Evolutionary conservation across 441 rosid genomes (phyloP).

Genomic region (Populus hybrid): DNA sequence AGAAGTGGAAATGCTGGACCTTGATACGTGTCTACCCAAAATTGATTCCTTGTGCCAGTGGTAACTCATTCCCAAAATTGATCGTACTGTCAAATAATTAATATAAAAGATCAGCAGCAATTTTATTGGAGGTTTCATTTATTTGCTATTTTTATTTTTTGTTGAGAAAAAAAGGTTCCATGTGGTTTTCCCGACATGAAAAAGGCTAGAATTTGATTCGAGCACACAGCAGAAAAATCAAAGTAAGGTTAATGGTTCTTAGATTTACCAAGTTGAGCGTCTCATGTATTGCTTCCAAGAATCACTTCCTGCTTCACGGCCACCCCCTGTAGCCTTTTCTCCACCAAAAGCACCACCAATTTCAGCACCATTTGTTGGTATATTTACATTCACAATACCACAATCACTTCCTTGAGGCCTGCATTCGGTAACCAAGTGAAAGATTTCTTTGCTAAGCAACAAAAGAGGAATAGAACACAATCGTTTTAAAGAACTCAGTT

Average conservation of each 20-base stretch:
- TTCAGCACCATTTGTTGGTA: slow-evolving; percentile 98
- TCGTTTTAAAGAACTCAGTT: neutral
- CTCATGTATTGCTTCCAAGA: slow-evolving; percentile 99
- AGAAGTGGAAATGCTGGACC: neutral
- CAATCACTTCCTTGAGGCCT: slow-evolving; percentile 96
- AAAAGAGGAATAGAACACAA: neutral
- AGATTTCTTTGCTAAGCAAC: neutral
- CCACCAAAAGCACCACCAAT: slow-evolving; percentile 99
- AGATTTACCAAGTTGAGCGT: slow-evolving; percentile 84
- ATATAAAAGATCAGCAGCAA: neutral
- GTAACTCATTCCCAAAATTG: slow-evolving; percentile 90
- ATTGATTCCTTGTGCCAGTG: slow-evolving; percentile 97
- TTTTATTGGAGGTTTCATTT: neutral
- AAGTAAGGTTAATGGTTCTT: neutral
- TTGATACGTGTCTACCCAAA: slow-evolving; percentile 49
- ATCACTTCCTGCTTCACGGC: slow-evolving; percentile 97
- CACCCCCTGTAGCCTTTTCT: slow-evolving; percentile 95
- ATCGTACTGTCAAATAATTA: slow-evolving; percentile 55
- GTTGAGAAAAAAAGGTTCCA: neutral
- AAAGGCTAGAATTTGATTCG: neutral
- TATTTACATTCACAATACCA: slow-evolving; percentile 93
- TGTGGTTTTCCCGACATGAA: neutral
- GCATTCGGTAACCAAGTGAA: slow-evolving; percentile 11
- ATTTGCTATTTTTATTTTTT: neutral
- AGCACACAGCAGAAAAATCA: neutral